Conservation (phyloP, 257 asterid genomes). For the Knoxia roxburghii region DNA sequence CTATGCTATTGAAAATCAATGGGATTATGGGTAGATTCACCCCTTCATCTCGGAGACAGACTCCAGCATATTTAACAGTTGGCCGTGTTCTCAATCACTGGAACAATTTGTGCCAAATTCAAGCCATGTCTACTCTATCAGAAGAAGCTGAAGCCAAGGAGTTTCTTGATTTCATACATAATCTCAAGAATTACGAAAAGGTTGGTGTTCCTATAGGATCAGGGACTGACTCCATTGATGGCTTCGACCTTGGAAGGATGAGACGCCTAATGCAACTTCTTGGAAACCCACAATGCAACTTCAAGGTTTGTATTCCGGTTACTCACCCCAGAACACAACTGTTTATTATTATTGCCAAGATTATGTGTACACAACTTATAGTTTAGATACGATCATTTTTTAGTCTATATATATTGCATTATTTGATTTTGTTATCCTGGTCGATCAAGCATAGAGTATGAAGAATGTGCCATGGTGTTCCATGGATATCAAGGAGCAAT, state of each 20-base stretch:
- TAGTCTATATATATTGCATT: not conserved
- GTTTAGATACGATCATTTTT: no score
- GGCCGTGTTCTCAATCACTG: constrained; percentile 15
- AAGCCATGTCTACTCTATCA: constrained; percentile 27
- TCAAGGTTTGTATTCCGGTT: constrained; percentile 47
- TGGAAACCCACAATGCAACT: constrained; percentile 77
- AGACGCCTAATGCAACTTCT: constrained; percentile 55
- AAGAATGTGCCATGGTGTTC: not conserved
- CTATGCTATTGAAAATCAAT: constrained; percentile 6
- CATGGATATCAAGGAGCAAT: not conserved
- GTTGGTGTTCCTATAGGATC: constrained; percentile 80
- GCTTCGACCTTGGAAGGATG: constrained; percentile 93
- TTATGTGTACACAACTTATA: no score
- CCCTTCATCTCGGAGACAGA: not conserved
- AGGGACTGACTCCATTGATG: constrained; percentile 75
- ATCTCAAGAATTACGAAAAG: constrained; percentile 78
- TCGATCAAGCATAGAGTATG: not conserved
- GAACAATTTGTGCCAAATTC: constrained; percentile 7
- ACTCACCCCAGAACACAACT: not conserved
- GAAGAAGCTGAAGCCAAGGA: constrained; percentile 49
- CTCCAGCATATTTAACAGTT: not conserved
- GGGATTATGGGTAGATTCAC: constrained; percentile 9
- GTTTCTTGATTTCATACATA: constrained; percentile 53
- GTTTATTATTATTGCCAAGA: not conserved
- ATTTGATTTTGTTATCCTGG: not conserved